Base-by-base conservation (phyloP, 2,329 filamentous ascomycete genomes). In the Diplodia corticola region DNA sequence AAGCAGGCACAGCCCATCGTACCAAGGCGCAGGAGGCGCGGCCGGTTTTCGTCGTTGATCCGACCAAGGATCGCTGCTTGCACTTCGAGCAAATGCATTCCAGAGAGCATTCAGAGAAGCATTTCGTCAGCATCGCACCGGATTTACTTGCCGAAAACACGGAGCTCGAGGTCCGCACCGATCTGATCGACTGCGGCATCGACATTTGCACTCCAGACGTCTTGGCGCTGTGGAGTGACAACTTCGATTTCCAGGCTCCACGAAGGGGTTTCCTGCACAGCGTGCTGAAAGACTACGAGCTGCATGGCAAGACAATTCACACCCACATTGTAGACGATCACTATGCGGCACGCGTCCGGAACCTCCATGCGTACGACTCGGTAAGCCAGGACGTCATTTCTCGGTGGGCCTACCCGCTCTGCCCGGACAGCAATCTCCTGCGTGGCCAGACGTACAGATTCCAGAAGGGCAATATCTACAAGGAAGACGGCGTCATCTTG, bases 121-220 rank as follows among this genome's bases (percentile, higher is more conserved):
- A 86, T 71, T 86, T 88, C 69, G 78, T 93, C 48, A 86, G 86
- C 59, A 85, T 98, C 54, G 93, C 97, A 72, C 86, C 91, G 2
- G 89, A 92, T 44, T 82, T 97, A n/a, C 81, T 97, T 20, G 87
- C 89, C 63, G 84, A 87, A 57, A 84, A 91, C 70, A 83, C 86
- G 5, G 91, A 96, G 75, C 85, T 97, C 60, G 92, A 96, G 71
- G 83, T 97, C 22, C 88, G 93, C 46, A 87, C 90, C 69, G 94
- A 99, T 78, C 81, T 99, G 67, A 91, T 98, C 68, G 95, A 99
- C 77, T 93, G 92, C 71, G 91, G 92, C 63, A 95, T 99, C 73
- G 95, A 99, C 76, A 98, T 99, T 69, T 98, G 94, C 79, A 98
- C 95, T 0, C 93, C 94, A 0, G 95, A 98, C 74, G 93, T 97